Evolutionary conservation across 495 filamentous ascomycete genomes (phyloP), one percentile per base, ranked within the genome.

Genomic region (Xylaria bambusicola): DNA sequence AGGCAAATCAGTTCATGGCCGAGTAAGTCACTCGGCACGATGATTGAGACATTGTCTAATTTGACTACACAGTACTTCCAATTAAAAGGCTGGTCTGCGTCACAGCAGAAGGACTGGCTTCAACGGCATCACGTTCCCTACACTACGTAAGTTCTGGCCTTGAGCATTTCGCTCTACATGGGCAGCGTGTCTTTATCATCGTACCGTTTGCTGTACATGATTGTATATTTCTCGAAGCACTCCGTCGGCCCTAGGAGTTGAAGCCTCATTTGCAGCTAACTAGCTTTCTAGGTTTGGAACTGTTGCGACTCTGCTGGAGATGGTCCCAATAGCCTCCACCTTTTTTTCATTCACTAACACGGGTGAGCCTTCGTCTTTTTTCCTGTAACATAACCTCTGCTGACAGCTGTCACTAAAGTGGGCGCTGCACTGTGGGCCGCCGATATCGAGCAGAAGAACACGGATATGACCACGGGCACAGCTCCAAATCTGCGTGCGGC

Each of bases 401-500:
- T 75, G 33, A 77, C 64, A 52, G 33, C 21, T 50, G 17, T 15
- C 27, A 55, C 29, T 21, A 54, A 60, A 78, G 78, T 93, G 49
- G 94, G 93, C 0, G 94, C 94, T 23, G 94, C 92, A 18, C 77
- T 98, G 26, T 98, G 92, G 92, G 93, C 94, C 20, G 88, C 91
- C 6, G 93, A 97, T 75, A 82, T 97, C 53, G 94, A 98, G 74
- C 80, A 82, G 58, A 81, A 76, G 60, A 77, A 75, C 44, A 75
- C 66, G 27, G 52, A 68, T 46, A 80, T 80, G 78, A 69, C 71
- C 27, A 62, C 73, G 51, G 77, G 74, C 31, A 86, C 82, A 9
- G 80, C 81, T 18, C 82, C 83, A 1, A 76, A 68, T 5, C 65
- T 87, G 52, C 75, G 75, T 48, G 82, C 84, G 46, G 69, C 81